These are phyloP conservation scores for Leccinum sublutescens DNA, from an alignment of 768 basidiomycete genomes.

Conservation along the genomic window DNA sequence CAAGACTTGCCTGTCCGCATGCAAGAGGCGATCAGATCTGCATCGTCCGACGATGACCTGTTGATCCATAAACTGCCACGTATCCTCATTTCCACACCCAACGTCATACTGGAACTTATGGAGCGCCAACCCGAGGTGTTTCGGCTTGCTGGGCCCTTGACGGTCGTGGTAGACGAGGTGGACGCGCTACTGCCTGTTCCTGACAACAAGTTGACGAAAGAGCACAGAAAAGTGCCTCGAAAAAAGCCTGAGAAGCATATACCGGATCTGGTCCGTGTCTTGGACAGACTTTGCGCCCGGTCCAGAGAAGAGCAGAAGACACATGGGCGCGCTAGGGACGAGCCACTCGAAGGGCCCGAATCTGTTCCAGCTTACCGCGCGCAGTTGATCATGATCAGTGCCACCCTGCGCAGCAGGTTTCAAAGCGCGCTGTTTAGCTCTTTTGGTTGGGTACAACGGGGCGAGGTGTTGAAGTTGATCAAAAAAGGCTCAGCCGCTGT, in stretches of 20 bases:
- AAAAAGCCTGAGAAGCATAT: slow-evolving; percentile 52
- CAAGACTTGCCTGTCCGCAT: slow-evolving; percentile 26
- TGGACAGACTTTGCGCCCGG: slow-evolving; percentile 55
- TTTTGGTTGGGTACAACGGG: slow-evolving; percentile 57
- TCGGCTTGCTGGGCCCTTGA: slow-evolving; percentile 46
- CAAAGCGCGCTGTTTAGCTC: slow-evolving; percentile 42
- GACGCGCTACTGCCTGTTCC: slow-evolving; percentile 67
- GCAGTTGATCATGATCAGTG: slow-evolving; percentile 69
- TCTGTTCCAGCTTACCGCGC: slow-evolving; percentile 33
- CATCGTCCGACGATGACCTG: slow-evolving; percentile 32
- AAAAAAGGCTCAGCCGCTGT: slow-evolving; percentile 25
- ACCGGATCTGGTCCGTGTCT: slow-evolving; percentile 54
- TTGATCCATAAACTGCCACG: slow-evolving; percentile 52
- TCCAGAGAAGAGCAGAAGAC: slow-evolving; percentile 15
- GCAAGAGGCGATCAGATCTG: slow-evolving; percentile 27
- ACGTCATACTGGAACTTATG: slow-evolving; percentile 59
- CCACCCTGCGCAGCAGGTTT: slow-evolving; percentile 58
- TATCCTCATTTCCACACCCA: slow-evolving; percentile 71
- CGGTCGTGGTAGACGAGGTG: slow-evolving; percentile 72
- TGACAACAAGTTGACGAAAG: slow-evolving; percentile 35
- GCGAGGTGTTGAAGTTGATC: slow-evolving; percentile 34
- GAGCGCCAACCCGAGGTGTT: slow-evolving; percentile 43
- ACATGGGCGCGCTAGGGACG: slow-evolving; percentile 2
- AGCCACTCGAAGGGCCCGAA: slow-evolving; percentile 8
- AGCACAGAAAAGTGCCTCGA: slow-evolving; percentile 35